Conservation (phyloP, 1,284 basidiomycete genomes). For the Ganoderma meredithae region DNA sequence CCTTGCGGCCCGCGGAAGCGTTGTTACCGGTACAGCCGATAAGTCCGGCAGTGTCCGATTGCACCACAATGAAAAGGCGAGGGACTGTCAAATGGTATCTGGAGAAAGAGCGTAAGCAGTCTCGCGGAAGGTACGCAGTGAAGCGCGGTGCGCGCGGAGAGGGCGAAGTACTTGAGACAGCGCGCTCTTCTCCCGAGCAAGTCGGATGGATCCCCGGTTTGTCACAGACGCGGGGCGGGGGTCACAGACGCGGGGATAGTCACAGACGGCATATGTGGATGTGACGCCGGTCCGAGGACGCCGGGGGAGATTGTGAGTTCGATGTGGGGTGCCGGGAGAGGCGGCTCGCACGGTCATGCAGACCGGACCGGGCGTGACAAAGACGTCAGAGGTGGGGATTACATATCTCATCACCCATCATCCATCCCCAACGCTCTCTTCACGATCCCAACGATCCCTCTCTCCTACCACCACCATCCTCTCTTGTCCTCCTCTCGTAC, state of each 20-base stretch:
- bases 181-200: too few species aligned
- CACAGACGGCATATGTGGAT: conserved; percentile 15
- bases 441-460: conserved; percentile 32
- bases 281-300: conserved; percentile 14
- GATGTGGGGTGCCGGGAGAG: conserved; percentile 28
- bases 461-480: conserved; percentile 40
- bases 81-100: not conserved
- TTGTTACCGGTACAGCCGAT: not conserved
- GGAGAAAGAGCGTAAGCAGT: too few species aligned
- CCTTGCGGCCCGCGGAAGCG: not conserved
- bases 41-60: conserved; percentile 14
- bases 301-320: too few species aligned
- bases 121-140: not conserved
- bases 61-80: not conserved
- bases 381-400: conserved; percentile 36
- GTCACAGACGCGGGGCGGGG: conserved; percentile 34
- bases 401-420: conserved; percentile 47
- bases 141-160: not conserved
- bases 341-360: conserved; percentile 35
- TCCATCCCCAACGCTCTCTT: conserved; percentile 30
- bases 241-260: conserved; percentile 26
- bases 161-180: not conserved
- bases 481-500: conserved; percentile 34
- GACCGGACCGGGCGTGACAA: conserved; percentile 37
- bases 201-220: not conserved